These are phyloP conservation scores for Scleromitrula shiraiana DNA, from an alignment of 2,329 filamentous ascomycete genomes.

Conservation along the genomic window DNA sequence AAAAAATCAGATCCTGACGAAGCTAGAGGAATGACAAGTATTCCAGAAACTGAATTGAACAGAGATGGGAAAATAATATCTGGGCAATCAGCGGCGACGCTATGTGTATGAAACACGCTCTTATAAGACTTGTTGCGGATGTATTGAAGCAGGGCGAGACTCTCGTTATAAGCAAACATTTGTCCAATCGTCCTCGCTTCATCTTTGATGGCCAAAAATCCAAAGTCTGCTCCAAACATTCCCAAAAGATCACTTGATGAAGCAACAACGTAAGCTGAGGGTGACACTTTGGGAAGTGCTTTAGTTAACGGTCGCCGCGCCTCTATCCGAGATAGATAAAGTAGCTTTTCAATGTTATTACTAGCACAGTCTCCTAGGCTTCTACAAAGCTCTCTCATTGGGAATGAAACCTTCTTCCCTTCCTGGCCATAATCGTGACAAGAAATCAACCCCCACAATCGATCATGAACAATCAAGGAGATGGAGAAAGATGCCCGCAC, in stretches of 20 bases:
- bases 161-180: constrained; percentile 72
- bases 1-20: constrained; percentile 75
- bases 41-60: constrained; percentile 69
- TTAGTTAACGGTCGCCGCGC: constrained; percentile 10
- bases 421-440: constrained; percentile 71
- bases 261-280: constrained; percentile 15
- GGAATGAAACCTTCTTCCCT: constrained; percentile 40
- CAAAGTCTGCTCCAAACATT: constrained; percentile 31
- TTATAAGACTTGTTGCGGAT: constrained; percentile 66
- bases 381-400: constrained; percentile 74
- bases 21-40: constrained; percentile 79
- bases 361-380: constrained; percentile 45
- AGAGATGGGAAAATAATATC: constrained; percentile 74
- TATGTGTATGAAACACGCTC: constrained; percentile 69
- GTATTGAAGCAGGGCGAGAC: constrained; percentile 77
- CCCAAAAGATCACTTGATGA: constrained; percentile 17
- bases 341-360: constrained; percentile 16
- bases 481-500: constrained; percentile 91
- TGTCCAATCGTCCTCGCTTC: constrained; percentile 80
- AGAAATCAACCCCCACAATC: constrained; percentile 82
- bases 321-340: constrained; percentile 11
- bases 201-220: constrained; percentile 75
- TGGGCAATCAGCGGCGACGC: constrained; percentile 68
- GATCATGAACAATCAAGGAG: constrained; percentile 76
- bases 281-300: constrained; percentile 6